Evolutionary conservation across 257 asterid genomes (phyloP), one percentile per base, ranked within the genome.

Genomic region (Gentiana dahurica): DNA sequence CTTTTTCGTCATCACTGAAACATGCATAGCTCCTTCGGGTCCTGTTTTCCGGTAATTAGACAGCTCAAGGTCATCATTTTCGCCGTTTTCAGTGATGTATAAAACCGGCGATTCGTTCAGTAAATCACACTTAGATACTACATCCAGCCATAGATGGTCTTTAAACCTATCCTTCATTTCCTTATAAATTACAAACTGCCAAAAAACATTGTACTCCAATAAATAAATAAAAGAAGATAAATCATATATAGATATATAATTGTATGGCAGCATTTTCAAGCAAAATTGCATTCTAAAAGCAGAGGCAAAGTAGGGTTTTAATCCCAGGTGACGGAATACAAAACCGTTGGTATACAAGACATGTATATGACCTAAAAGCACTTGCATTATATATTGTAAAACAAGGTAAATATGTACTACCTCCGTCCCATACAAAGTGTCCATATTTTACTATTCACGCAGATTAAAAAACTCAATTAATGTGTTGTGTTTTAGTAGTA

Each of bases 81-180:
- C 69, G 55, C 73, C 71, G 72, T 83, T 92, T 66, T 91, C 97
- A 1, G 90, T 87, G 62, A 72, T 63, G 71, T 79, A 87, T 65
- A 81, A 43, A 50, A 72, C 85, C 1, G 98, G 94, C 58, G 88
- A 67, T 63, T 77, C 85, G 63, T 65, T 77, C 62, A 91, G 70
- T 65, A 91, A 73, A 68, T 91, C 98, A 71, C 83, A 77, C 73
- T 91, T 91, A 34, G 98, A 91, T 70, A 91, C 89, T 44, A 83
- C 94, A 66, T 91, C 95, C 61, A 91, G 79, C 98, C 98, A 91
- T 58, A 91, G 86, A 78, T 87, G 97, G 70, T 80, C 69, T 2
- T 75, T 67, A 62, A 85, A 91, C 70, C 98, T 86, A 79, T 81
- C 88, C 71, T 75, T 83, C 59, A 91, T 81, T 72, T 85, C 98